Base-by-base conservation (phyloP, 352 stramenopile species). In the Pythium utonaiense region DNA sequence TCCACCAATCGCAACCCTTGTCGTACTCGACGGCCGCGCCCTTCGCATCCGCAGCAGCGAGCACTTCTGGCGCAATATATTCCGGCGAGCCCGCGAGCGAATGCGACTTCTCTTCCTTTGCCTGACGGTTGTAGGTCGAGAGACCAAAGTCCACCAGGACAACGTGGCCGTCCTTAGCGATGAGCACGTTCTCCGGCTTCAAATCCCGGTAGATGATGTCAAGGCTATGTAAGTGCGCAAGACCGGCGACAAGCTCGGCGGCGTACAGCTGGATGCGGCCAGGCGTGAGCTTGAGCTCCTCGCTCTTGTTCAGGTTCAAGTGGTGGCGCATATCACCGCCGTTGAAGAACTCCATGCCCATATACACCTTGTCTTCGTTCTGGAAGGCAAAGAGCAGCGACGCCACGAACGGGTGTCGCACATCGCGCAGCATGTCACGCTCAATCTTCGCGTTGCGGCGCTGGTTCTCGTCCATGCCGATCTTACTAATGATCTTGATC, bases 271-370 rank as follows among this genome's bases (percentile, higher is more conserved):
- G 85, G 53, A 96, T 91, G 1, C 83, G 77, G 41, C 69, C 63
- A 12, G 84, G 74, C 21, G 83, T 92, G 1, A 93, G 72, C 64
- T 77, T 77, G 7, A 91, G 60, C 40, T 89, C 78, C 51, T 77
- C 72, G 28, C 70, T 86, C 55, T 81, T 70, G 66, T 77, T 88
- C 58, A 91, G 49, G n/a, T 72, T 89, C 31, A 93, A 60, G 60
- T 95, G 84, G 38, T 93, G 83, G 2, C 83, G 81, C 61, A 99
- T 69, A 66, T 99, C 96, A 16, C 97, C 97, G 33, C 97, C 97
- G 45, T 97, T 96, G 80, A 97, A 98, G 68, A 99, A 99, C 75
- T 99, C 96, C 74, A 99, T 96, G 19, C 98, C 96, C 60, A 99
- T 89, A 78, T 98, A 99, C 44, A 99, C 79, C 68, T 99, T 99